Evolutionary conservation across 1,284 basidiomycete species (phyloP), one percentile per base, ranked within the genome.

Genomic region (Pseudozyma hubeiensis): DNA sequence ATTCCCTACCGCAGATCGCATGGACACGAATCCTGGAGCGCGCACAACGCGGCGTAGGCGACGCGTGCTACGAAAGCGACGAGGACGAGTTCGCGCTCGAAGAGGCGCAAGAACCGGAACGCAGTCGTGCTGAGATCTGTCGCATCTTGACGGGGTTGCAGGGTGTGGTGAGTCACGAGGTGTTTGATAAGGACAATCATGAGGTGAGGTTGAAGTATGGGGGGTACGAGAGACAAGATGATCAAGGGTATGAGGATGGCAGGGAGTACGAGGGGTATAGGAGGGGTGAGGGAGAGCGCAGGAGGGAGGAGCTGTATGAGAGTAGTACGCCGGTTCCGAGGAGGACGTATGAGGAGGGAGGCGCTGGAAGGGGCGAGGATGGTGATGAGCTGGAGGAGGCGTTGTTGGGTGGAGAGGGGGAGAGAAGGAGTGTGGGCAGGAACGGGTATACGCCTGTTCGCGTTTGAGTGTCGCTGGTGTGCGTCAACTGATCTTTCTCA

Each of bases 21-120:
- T 81, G 80, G 80, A 44, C 66, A 6, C 62, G 80, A 11, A 81
- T 81, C 41, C 53, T 81, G 29, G 77, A 81, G 19, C 64, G 80
- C 6, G 80, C 80, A 1, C 70, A 73, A 34, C 55, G 75, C 17
- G 80, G 80, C 1, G 77, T 81, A 3, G 80, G 80, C 16, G 80
- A 81, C 41, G 80, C 80, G 16, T 74, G 75, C 60, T 81, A 81
- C 57, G 73, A 81, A 39, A 68, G 62, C 44, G 79, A 78, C 58
- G 78, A 79, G 39, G 80, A 81, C 39, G 75, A 71, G 13, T 72
- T 69, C 11, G 77, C 75, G 0, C 44, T 63, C 29, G 64, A 78
- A 34, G 79, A 81, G 54, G 79, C 77, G 3, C 56, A 51, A 24
- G 57, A 65, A 44, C 57, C 53, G 11, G 77, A 75, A 24, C 52